A percentile compares a stretch with the other conserved stretches of the same genome.
These are phyloP conservation scores for Fusarium nanum DNA, from an alignment of 2,329 filamentous ascomycete genomes.

Conservation along the genomic window DNA sequence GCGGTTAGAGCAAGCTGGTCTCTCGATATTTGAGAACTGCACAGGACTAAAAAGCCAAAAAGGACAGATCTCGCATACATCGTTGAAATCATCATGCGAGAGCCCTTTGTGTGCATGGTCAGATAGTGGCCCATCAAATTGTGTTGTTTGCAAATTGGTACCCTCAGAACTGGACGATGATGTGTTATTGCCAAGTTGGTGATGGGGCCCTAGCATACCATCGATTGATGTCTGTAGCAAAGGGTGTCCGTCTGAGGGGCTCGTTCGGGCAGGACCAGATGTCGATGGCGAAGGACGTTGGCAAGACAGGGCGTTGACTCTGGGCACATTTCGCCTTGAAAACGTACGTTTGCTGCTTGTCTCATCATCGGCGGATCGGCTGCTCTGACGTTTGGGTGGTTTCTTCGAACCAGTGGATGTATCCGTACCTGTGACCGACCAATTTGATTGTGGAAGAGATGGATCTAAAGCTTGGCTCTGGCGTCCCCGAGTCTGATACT, in stretches of 20 bases:
- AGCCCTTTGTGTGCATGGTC: not conserved
- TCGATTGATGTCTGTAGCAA: not conserved
- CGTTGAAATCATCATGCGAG: constrained; percentile 11
- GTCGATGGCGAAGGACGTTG: not conserved
- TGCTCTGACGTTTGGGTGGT: constrained; percentile 33
- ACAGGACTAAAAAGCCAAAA: constrained; percentile 24
- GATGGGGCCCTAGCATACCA: not conserved
- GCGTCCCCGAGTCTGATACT: constrained; percentile 8
- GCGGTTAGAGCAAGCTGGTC: constrained; percentile 26
- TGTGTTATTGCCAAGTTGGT: not conserved
- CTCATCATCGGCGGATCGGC: constrained; percentile 30
- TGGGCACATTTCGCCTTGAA: constrained; percentile 12
- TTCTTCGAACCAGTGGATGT: constrained; percentile 19
- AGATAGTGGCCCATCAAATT: not conserved
- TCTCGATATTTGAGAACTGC: constrained; percentile 16
- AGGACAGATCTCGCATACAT: constrained; percentile 26
- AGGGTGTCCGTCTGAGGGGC: not conserved
- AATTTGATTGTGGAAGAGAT: not conserved
- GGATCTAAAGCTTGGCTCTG: not conserved
- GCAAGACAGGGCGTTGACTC: not conserved
- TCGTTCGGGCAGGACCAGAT: not conserved
- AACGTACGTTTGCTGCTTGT: constrained; percentile 6
- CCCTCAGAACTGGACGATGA: not conserved
- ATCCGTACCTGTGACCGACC: constrained; percentile 12
- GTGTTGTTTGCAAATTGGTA: not conserved